Evolutionary conservation across 768 basidiomycete genomes (phyloP).

Genomic region (Pisolithus sp.): DNA sequence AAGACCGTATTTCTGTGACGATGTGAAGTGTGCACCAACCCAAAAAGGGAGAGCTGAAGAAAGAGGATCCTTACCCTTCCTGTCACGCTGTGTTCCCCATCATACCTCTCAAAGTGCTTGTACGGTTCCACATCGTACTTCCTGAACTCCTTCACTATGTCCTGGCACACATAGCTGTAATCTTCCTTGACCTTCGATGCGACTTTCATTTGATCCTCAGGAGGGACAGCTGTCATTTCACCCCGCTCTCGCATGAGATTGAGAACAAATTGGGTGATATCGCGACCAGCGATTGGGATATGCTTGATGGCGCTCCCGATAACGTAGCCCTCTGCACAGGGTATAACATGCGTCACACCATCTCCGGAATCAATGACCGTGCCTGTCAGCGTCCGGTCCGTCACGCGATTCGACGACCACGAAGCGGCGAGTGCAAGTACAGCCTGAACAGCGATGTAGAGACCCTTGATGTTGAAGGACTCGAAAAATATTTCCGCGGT

Average conservation of each 20-base stretch:
- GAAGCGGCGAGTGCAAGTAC: slow-evolving; percentile 97
- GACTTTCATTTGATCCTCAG: slow-evolving; percentile 89
- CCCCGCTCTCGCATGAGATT: slow-evolving; percentile 94
- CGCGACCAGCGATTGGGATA: slow-evolving; percentile 96
- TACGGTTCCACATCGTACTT: slow-evolving; percentile 96
- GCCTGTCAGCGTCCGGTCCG: slow-evolving; percentile 88
- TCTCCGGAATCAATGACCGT: slow-evolving; percentile 99
- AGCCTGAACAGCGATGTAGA: slow-evolving; percentile 98
- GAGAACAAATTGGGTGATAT: slow-evolving; percentile 94
- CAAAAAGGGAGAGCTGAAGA: not conserved
- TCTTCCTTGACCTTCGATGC: slow-evolving; percentile 96
- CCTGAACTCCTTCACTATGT: slow-evolving; percentile 97
- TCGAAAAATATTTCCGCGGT: slow-evolving; percentile 99
- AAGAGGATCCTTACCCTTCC: slow-evolving; percentile 58
- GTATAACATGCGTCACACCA: slow-evolving; percentile 98
- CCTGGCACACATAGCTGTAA: slow-evolving; percentile 97
- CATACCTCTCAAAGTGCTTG: slow-evolving; percentile 90
- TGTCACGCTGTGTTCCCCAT: slow-evolving; percentile 90
- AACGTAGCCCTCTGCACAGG: slow-evolving; percentile 94
- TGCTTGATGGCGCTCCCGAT: slow-evolving; percentile 99
- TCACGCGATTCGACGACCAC: slow-evolving; percentile 87
- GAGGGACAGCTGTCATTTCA: slow-evolving; percentile 83
- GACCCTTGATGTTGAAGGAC: slow-evolving; percentile 97
- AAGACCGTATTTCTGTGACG: slow-evolving; percentile 75
- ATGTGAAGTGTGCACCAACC: slow-evolving; percentile 4